A percentile compares a stretch with the other conserved stretches of the same genome.
Evolutionary conservation across 345 rosid species (phyloP).

Genomic region (Dimocarpus longan): DNA sequence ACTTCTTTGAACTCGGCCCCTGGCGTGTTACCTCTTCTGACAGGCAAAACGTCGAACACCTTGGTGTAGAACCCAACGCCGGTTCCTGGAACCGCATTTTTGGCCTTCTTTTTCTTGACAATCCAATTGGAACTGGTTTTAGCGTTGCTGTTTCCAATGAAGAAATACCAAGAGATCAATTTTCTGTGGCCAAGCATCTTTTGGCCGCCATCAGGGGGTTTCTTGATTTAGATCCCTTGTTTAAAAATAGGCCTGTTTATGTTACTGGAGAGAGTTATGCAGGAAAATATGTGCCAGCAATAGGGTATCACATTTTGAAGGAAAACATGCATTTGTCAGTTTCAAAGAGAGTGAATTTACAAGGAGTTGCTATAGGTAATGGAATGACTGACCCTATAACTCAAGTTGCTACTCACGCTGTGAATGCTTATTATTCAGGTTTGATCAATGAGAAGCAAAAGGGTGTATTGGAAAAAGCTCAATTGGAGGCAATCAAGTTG

Average conservation of each 20-base stretch:
- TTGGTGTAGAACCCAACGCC: slow-evolving; percentile 45
- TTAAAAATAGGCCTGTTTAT: slow-evolving; percentile 58
- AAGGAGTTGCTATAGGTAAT: slow-evolving; percentile 77
- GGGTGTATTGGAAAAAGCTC: slow-evolving; percentile 54
- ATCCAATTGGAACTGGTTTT: slow-evolving; percentile 82
- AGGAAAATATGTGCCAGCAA: slow-evolving; percentile 77
- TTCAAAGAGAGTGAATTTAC: slow-evolving; percentile 46
- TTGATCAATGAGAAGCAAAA: slow-evolving; percentile 71
- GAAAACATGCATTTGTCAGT: slow-evolving; percentile 38
- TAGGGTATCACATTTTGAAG: slow-evolving; percentile 66
- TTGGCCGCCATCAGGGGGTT: slow-evolving; percentile 58
- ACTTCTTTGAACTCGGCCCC: slow-evolving; percentile 85
- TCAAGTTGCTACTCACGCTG: slow-evolving; percentile 61
- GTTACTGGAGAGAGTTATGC: slow-evolving; percentile 86
- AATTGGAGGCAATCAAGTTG: slow-evolving; percentile 43
- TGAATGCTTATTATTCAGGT: slow-evolving; percentile 62
- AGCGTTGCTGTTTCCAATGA: slow-evolving; percentile 59
- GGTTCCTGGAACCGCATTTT: slow-evolving; percentile 87
- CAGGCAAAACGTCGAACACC: slow-evolving; percentile 22
- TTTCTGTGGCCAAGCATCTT: slow-evolving; percentile 59
- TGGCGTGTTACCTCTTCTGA: slow-evolving; percentile 53
- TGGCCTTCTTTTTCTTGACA: slow-evolving; percentile 76
- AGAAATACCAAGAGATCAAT: slow-evolving; percentile 67
- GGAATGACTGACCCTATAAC: slow-evolving; percentile 77
- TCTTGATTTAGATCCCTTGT: slow-evolving; percentile 42